Evolutionary conservation across 345 rosid genomes (phyloP).

Genomic region (Salix exigua): DNA sequence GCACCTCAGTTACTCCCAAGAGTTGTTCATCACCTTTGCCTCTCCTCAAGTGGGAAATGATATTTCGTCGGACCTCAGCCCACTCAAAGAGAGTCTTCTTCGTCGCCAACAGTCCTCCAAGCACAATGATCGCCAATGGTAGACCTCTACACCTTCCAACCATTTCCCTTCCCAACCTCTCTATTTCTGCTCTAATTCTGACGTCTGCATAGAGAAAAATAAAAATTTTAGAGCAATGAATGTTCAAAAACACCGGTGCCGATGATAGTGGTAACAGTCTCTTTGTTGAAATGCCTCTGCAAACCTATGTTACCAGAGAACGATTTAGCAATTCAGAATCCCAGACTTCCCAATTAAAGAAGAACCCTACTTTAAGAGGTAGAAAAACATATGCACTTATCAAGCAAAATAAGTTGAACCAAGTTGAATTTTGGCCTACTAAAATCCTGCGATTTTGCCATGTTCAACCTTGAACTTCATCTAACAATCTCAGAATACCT

Average conservation of each 20-base stretch:
- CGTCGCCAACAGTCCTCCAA: constrained; percentile 36
- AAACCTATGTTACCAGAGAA: too few species aligned
- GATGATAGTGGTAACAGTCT: too few species aligned
- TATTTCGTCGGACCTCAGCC: background rate
- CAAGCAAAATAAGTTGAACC: too few species aligned
- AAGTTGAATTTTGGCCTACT: too few species aligned
- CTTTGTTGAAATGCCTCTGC: too few species aligned
- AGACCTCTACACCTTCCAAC: constrained; percentile 30
- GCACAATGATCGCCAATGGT: constrained; percentile 37
- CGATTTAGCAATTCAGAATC: background rate
- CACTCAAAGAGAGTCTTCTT: constrained; percentile 11
- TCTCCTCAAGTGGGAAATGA: constrained; percentile 11
- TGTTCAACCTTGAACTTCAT: too few species aligned
- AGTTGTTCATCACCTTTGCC: background rate
- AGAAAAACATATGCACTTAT: background rate
- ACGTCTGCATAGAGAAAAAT: constrained; percentile 10
- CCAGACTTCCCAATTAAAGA: background rate
- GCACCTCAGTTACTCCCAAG: constrained; percentile 5
- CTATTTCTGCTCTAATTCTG: constrained; percentile 2
- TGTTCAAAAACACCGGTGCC: too few species aligned
- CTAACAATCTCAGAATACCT: too few species aligned
- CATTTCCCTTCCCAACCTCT: constrained; percentile 31
- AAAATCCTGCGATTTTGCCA: too few species aligned
- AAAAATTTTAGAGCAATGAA: background rate
- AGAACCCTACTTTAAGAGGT: background rate